Conservation (phyloP, 495 filamentous ascomycete species). For the Tuber magnatum region DNA sequence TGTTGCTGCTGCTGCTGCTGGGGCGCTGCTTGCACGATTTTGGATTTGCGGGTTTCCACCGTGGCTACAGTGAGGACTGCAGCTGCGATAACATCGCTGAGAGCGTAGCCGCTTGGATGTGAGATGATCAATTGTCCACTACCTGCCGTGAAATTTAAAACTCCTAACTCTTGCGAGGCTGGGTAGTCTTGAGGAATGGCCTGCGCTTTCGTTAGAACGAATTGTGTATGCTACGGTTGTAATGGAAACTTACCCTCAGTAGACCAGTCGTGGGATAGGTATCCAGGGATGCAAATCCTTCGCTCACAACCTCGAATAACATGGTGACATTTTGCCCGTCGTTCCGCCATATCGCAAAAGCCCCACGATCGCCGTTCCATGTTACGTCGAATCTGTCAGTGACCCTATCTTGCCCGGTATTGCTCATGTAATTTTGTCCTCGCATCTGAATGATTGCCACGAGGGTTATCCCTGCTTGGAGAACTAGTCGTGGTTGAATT, state of each 20-base stretch:
- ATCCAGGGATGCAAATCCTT: background rate
- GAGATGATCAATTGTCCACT: background rate
- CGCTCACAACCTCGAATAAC: background rate
- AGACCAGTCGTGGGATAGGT: background rate
- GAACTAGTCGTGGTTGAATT: background rate
- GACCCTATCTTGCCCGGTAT: background rate
- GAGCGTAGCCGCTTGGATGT: background rate
- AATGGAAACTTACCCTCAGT: background rate
- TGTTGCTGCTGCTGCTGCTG: background rate
- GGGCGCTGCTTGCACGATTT: background rate
- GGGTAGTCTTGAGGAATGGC: background rate
- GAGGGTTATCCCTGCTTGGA: background rate
- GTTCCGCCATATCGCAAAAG: background rate
- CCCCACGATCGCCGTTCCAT: background rate
- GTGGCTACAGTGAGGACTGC: background rate
- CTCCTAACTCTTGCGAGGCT: background rate
- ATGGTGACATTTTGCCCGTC: background rate
- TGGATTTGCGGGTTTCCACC: background rate
- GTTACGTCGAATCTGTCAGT: slow-evolving; percentile 1
- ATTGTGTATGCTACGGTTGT: background rate
- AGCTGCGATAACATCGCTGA: background rate
- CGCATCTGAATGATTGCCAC: background rate
- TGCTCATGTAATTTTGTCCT: slow-evolving; percentile 1
- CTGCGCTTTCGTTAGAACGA: background rate
- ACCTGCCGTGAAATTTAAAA: background rate